Conservation (phyloP, 2,329 filamentous ascomycete species). For the Fusarium sp. region DNA sequence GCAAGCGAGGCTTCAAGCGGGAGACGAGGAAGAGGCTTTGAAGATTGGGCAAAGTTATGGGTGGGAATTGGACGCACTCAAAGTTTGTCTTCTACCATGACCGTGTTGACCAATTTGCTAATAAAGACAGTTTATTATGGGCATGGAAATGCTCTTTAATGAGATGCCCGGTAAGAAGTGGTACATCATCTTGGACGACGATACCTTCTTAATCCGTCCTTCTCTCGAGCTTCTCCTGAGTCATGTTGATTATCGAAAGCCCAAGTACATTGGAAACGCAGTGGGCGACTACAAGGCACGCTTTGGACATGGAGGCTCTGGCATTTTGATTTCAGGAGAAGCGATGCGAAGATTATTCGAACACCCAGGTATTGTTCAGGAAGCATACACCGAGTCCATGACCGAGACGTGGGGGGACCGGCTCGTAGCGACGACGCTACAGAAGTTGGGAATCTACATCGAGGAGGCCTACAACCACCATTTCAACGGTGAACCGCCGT, state of each 20-base stretch:
- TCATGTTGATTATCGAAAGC: constrained; percentile 57
- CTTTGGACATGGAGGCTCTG: constrained; percentile 67
- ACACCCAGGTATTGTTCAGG: constrained; percentile 53
- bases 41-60: constrained; percentile 53
- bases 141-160: constrained; percentile 61
- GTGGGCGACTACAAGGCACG: constrained; percentile 64
- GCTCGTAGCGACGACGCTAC: constrained; percentile 62
- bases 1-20: constrained; percentile 50
- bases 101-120: constrained; percentile 6
- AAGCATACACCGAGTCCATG: constrained; percentile 58
- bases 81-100: constrained; percentile 49
- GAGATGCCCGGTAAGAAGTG: constrained; percentile 64
- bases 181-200: constrained; percentile 67
- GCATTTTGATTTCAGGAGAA: constrained; percentile 60
- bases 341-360: constrained; percentile 59
- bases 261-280: constrained; percentile 64
- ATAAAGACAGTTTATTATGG: constrained; percentile 60
- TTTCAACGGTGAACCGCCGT: constrained; percentile 65
- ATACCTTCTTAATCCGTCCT: constrained; percentile 62
- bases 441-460: constrained; percentile 63
- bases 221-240: constrained; percentile 59
- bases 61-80: constrained; percentile 61
- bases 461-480: constrained; percentile 63
- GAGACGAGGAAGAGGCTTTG: constrained; percentile 51
- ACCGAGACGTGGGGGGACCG: constrained; percentile 64